Conservation (phyloP, 805 yeast species). For the Maudiozyma barnettii region DNA sequence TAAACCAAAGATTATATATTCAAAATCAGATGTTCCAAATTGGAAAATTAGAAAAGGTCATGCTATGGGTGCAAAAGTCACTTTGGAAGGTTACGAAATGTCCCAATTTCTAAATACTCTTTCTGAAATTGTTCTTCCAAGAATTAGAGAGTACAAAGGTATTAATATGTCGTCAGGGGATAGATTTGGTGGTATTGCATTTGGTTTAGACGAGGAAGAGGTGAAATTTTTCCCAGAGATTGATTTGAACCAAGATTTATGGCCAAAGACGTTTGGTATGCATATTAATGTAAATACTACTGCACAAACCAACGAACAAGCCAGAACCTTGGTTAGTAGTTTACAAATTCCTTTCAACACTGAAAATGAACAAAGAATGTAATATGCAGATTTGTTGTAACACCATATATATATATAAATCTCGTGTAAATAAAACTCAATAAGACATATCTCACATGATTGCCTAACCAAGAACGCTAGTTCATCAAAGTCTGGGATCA, state of each 20-base stretch:
- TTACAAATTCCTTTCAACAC: conserved; percentile 64
- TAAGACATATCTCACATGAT: neutral
- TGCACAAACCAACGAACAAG: conserved; percentile 85
- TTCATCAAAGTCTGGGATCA: no score
- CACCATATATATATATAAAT: conserved; percentile 1
- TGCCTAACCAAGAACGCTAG: no score
- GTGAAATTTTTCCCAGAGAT: conserved; percentile 85
- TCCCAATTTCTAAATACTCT: conserved; percentile 77
- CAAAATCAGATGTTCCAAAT: conserved; percentile 68
- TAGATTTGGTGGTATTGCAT: conserved; percentile 70
- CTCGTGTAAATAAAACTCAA: neutral
- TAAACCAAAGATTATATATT: conserved; percentile 63
- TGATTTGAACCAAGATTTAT: conserved; percentile 79
- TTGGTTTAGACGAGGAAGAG: conserved; percentile 73
- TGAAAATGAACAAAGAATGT: neutral
- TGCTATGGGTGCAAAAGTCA: conserved; percentile 84
- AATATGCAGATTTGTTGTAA: neutral
- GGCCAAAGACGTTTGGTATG: conserved; percentile 81
- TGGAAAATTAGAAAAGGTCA: conserved; percentile 85
- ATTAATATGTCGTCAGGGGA: conserved; percentile 73
- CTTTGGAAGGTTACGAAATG: conserved; percentile 70
- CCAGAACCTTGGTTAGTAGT: conserved; percentile 74
- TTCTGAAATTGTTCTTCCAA: conserved; percentile 86
- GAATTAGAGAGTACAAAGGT: conserved; percentile 81
- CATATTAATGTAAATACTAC: conserved; percentile 77